phyloP scores from a whole-genome alignment of 2,329 filamentous ascomycete species.

The Pseudogymnoascus sp. region DNA sequence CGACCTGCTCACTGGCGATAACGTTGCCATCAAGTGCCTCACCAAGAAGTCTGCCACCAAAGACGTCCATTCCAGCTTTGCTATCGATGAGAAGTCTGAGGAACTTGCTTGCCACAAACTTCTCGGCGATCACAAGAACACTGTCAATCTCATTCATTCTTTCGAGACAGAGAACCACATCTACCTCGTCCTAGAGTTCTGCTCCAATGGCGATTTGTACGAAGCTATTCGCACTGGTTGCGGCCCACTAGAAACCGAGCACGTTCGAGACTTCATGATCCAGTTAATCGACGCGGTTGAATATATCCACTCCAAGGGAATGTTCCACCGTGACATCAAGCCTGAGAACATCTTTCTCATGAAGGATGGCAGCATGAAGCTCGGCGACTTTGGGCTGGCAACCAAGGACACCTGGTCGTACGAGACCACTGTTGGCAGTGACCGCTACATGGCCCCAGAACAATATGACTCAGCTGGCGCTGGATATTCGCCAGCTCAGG shows the following conservation, averaged over 20 bases:
- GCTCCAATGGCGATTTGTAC: conserved; percentile 89
- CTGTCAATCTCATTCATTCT: conserved; percentile 83
- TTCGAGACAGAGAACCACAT: conserved; percentile 88
- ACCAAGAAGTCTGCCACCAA: conserved; percentile 68
- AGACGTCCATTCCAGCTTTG: conserved; percentile 51
- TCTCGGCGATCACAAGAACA: conserved; percentile 75
- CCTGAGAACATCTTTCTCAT: conserved; percentile 97
- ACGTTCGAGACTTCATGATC: conserved; percentile 95
- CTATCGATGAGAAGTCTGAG: conserved; percentile 74
- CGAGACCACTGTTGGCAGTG: conserved; percentile 90
- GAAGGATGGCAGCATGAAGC: conserved; percentile 80
- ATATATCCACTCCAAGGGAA: conserved; percentile 81
- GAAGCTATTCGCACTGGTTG: conserved; percentile 87
- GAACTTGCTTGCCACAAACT: conserved; percentile 71
- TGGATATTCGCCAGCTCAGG: conserved; percentile 87
- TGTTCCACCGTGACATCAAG: conserved; percentile 98
- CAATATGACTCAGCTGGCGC: conserved; percentile 84
- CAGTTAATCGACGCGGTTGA: conserved; percentile 84
- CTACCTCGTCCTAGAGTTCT: conserved; percentile 93
- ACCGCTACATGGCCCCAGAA: conserved; percentile 98
- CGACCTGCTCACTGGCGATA: conserved; percentile 66
- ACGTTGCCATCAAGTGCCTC: conserved; percentile 92
- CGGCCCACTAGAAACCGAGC: conserved; percentile 87
- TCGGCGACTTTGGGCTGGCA: conserved; percentile 91
- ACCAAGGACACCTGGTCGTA: conserved; percentile 85